A percentile compares a stretch with the other conserved stretches of the same genome.
Evolutionary conservation across 768 basidiomycete genomes (phyloP).

Genomic region (Leccinum longicurvipes): DNA sequence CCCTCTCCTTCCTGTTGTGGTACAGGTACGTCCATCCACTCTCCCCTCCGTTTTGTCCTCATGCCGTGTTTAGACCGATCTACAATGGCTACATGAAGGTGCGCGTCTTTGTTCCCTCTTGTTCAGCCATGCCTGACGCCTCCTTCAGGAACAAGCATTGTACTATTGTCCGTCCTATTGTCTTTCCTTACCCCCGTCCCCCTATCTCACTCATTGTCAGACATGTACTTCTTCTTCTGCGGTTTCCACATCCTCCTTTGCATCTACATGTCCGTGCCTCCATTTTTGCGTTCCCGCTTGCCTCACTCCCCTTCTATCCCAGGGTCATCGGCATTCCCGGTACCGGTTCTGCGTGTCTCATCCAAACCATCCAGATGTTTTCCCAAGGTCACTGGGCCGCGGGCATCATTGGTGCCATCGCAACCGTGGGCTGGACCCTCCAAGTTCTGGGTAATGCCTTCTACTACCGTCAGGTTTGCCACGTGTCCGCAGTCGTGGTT

Average conservation of each 20-base stretch:
- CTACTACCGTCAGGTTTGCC: constrained; percentile 72
- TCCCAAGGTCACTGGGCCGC: constrained; percentile 68
- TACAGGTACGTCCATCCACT: constrained; percentile 63
- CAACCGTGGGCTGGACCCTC: constrained; percentile 83
- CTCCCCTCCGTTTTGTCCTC: constrained; percentile 8
- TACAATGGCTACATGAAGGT: constrained; percentile 99
- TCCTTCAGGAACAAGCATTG: constrained; percentile 77
- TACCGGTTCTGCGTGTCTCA: constrained; percentile 93
- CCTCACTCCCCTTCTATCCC: constrained; percentile 24
- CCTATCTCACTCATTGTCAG: constrained; percentile 39
- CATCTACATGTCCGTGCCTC: constrained; percentile 72
- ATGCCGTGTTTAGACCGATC: constrained; percentile 60
- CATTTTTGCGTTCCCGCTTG: not conserved
- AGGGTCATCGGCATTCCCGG: constrained; percentile 96
- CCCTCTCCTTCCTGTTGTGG: constrained; percentile 88
- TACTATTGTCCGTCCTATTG: constrained; percentile 74
- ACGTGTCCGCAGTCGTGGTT: constrained; percentile 11
- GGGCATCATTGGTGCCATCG: constrained; percentile 74
- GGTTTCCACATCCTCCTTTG: constrained; percentile 94
- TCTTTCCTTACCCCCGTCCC: constrained; percentile 4
- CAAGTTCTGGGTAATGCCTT: constrained; percentile 81
- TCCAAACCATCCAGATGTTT: constrained; percentile 87
- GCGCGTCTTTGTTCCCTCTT: constrained; percentile 24
- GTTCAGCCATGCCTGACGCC: constrained; percentile 19
- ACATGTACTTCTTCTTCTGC: constrained; percentile 94